These are phyloP conservation scores for Aschersonia sp. DNA, from an alignment of 2,329 filamentous ascomycete genomes.

Conservation along the genomic window DNA sequence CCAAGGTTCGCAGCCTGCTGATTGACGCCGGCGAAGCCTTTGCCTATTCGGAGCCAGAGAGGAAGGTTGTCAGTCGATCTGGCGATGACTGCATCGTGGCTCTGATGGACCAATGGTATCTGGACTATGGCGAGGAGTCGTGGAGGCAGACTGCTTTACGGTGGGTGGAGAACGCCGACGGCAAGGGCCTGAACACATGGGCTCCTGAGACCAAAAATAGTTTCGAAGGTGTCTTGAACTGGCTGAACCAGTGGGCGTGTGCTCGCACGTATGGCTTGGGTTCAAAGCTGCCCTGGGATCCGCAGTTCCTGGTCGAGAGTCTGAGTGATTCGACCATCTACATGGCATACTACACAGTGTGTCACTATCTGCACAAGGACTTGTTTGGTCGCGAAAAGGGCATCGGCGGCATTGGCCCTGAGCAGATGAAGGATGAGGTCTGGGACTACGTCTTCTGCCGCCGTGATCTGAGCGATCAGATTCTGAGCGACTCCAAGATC, in stretches of 20 bases:
- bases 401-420: conserved; percentile 51
- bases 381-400: conserved; percentile 68
- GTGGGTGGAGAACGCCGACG: conserved; percentile 53
- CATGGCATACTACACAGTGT: conserved; percentile 64
- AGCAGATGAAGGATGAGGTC: conserved; percentile 87
- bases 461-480: conserved; percentile 50
- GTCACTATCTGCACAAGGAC: conserved; percentile 61
- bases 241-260: conserved; percentile 94
- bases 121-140: conserved; percentile 84
- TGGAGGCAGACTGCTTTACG: conserved; percentile 68
- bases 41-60: conserved; percentile 85
- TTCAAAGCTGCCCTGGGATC: conserved; percentile 89
- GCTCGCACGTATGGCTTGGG: conserved; percentile 83
- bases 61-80: conserved; percentile 74
- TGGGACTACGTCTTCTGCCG: conserved; percentile 93
- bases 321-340: conserved; percentile 89
- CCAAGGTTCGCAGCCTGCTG: conserved; percentile 65
- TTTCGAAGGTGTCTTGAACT: conserved; percentile 75
- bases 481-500: conserved; percentile 53
- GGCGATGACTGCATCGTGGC: conserved; percentile 89
- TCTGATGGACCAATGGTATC: conserved; percentile 92
- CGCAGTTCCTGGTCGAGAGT: conserved; percentile 79
- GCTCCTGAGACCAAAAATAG: conserved; percentile 60
- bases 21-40: conserved; percentile 70
- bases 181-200: conserved; percentile 64